These are phyloP conservation scores for Saccharata proteae DNA, from an alignment of 2,329 filamentous ascomycete genomes.

Conservation along the genomic window DNA sequence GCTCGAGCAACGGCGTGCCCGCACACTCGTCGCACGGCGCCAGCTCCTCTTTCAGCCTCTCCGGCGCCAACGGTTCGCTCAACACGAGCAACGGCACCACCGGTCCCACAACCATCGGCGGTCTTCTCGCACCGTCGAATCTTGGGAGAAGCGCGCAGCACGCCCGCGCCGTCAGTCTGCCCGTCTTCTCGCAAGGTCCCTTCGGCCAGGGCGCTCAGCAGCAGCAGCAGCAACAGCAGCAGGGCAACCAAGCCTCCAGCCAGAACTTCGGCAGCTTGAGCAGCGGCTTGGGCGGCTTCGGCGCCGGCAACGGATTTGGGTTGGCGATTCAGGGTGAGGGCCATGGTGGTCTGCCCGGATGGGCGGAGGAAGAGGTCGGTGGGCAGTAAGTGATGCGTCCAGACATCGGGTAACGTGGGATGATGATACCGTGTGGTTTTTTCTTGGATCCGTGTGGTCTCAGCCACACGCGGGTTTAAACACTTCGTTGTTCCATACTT, in stretches of 20 bases:
- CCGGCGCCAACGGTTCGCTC: conserved; percentile 23
- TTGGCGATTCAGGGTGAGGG: conserved; percentile 45
- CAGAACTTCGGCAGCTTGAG: conserved; percentile 47
- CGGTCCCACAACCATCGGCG: conserved; percentile 59
- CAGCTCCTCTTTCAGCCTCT: conserved; percentile 37
- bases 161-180: conserved; percentile 80
- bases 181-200: conserved; percentile 52
- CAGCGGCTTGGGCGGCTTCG: conserved; percentile 46
- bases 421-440: too few species aligned
- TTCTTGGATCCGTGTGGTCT: too few species aligned
- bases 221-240: conserved; percentile 22
- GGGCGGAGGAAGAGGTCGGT: conserved; percentile 52
- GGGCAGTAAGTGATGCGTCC: conserved; percentile 38
- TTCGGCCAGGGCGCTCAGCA: conserved; percentile 28
- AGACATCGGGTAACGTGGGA: too few species aligned
- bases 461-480: too few species aligned
- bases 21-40: conserved; percentile 46
- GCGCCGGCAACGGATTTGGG: conserved; percentile 43
- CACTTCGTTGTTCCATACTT: too few species aligned
- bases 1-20: conserved; percentile 41
- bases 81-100: conserved; percentile 24
- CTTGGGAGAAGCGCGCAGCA: conserved; percentile 47
- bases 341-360: conserved; percentile 42
- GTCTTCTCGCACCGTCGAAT: conserved; percentile 62
- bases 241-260: too few species aligned